Conservation (phyloP, 208 protist genomes). For the Trypanosoma grayi region DNA sequence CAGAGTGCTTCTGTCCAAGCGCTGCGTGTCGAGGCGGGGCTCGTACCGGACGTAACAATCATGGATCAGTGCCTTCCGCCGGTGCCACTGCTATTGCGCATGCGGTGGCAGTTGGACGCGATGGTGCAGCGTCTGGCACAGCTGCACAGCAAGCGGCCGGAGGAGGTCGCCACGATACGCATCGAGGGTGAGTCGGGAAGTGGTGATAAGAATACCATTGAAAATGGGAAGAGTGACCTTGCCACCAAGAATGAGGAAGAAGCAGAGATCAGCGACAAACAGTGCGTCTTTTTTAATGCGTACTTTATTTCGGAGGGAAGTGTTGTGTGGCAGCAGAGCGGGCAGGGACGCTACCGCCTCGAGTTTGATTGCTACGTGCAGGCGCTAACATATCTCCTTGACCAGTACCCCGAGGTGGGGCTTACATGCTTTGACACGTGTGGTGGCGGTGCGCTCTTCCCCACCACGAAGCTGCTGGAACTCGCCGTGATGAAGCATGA, state of each 20-base stretch:
- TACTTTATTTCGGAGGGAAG: conserved; percentile 34
- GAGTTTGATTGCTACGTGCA: conserved; percentile 84
- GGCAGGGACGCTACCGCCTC: conserved; percentile 66
- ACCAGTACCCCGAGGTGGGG: conserved; percentile 59
- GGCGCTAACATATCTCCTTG: conserved; percentile 71
- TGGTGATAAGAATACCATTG: too few species aligned
- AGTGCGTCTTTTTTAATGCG: conserved; percentile 47
- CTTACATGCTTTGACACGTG: conserved; percentile 9
- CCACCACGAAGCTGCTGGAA: conserved; percentile 45
- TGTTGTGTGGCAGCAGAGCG: conserved; percentile 63
- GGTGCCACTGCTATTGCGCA: conserved; percentile 55
- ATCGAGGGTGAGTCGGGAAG: conserved; percentile 31
- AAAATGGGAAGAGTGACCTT: background rate
- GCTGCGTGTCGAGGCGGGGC: conserved; percentile 30
- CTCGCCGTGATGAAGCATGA: conserved; percentile 69
- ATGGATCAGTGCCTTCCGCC: conserved; percentile 25
- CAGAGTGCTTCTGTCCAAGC: conserved; percentile 46
- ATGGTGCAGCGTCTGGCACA: conserved; percentile 52
- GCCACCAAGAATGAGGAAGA: background rate
- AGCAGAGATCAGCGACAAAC: conserved; percentile 1
- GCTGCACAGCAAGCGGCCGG: conserved; percentile 1
- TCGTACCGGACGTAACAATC: conserved; percentile 20
- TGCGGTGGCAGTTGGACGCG: conserved; percentile 83
- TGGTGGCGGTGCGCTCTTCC: conserved; percentile 41
- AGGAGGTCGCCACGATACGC: conserved; percentile 19